Base-by-base conservation (phyloP, 805 yeast genomes). In the Saccharomycopsis fibuligera region DNA sequence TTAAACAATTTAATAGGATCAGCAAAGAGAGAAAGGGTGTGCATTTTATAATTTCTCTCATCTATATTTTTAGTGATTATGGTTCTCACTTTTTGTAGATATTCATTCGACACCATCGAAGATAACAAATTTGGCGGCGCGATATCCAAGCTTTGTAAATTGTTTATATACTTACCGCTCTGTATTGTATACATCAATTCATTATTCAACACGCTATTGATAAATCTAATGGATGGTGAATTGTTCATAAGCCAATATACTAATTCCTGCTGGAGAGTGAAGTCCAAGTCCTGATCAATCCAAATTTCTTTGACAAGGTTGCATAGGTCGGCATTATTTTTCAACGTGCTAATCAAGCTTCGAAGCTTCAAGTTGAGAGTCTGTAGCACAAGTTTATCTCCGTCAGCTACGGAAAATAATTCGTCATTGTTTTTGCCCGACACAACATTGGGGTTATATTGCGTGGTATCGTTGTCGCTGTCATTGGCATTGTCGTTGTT, bases 291-390 rank as follows among this genome's bases (percentile, higher is more conserved):
- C 24, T 41, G 49, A 30, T 49, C 52, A n/a, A 49, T 10, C 49
- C 52, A 49, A 16, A 49, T 19, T 45, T 49, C 52, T 35, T 35
- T 22, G 17, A 49, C 46, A n/a, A n/a, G 21, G 24, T 45, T 25
- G n/a, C n/a, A n/a, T n/a, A n/a, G n/a, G n/a, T n/a, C n/a, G n/a
- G n/a, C n/a, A n/a, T n/a, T n/a, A n/a, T n/a, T n/a, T n/a, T n/a
- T n/a, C n/a, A n/a, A n/a, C n/a, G n/a, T n/a, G n/a, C n/a, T n/a
- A n/a, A n/a, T n/a, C n/a, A n/a, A n/a, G n/a, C n/a, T n/a, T n/a
- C n/a, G n/a, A n/a, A n/a, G n/a, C n/a, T 19, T 8, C n/a, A 17
- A 40, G 19, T 6, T n/a, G n/a, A n/a, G n/a, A n/a, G n/a, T n/a
- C n/a, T n/a, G 33, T 29, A 10, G 33, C 33, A 10, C 33, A 9